These are phyloP conservation scores for Penicillium sp. DNA, from an alignment of 2,329 filamentous ascomycete genomes.

Conservation along the genomic window DNA sequence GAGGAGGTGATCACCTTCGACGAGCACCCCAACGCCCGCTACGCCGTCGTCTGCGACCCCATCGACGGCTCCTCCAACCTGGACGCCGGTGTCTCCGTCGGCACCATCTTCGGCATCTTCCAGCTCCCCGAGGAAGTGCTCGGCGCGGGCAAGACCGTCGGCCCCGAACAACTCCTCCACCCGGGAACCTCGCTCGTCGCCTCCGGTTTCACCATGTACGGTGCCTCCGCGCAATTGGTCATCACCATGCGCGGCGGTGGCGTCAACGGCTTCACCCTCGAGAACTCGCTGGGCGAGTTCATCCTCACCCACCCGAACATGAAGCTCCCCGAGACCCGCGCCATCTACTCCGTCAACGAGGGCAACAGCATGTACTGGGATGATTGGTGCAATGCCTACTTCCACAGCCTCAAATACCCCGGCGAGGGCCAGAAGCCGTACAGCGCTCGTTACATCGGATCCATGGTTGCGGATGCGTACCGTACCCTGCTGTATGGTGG, in stretches of 20 bases:
- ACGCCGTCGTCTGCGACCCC: conserved; percentile 95
- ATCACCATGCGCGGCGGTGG: conserved; percentile 91
- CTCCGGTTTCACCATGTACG: conserved; percentile 99
- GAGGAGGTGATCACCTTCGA: conserved; percentile 88
- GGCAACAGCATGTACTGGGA: conserved; percentile 98
- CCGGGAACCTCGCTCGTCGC: conserved; percentile 91
- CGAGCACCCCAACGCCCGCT: conserved; percentile 73
- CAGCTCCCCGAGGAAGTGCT: conserved; percentile 72
- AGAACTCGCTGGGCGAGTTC: conserved; percentile 96
- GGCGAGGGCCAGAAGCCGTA: conserved; percentile 78
- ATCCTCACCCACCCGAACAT: conserved; percentile 97
- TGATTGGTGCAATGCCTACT: conserved; percentile 82
- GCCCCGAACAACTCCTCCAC: conserved; percentile 74
- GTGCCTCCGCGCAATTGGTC: conserved; percentile 92
- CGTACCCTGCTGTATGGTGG: conserved; percentile 93
- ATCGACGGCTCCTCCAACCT: conserved; percentile 98
- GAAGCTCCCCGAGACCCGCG: conserved; percentile 75
- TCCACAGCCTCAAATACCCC: conserved; percentile 84
- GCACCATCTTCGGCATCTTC: conserved; percentile 95
- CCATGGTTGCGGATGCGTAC: conserved; percentile 98
- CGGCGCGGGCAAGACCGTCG: conserved; percentile 59
- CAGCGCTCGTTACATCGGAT: conserved; percentile 91
- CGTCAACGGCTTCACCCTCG: conserved; percentile 97
- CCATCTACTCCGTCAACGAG: conserved; percentile 98
- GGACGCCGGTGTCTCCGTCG: conserved; percentile 95